Evolutionary conservation across 768 basidiomycete species (phyloP).

Genomic region (Boletus sp.): DNA sequence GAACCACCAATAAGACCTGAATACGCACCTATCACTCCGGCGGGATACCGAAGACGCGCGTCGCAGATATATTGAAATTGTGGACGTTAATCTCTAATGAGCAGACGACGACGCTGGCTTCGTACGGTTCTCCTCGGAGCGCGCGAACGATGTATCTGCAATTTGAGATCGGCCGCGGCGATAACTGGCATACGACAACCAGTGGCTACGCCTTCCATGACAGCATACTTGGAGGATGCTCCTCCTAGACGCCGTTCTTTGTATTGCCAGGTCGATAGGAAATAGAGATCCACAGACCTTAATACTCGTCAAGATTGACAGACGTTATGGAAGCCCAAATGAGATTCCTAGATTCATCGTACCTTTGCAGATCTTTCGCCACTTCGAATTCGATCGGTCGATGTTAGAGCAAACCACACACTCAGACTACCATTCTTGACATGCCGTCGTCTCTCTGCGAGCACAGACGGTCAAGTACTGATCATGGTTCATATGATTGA

Average conservation of each 20-base stretch:
- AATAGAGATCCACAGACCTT: constrained; percentile 22
- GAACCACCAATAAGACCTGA: constrained; percentile 5
- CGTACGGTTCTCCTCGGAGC: constrained; percentile 28
- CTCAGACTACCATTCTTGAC: constrained; percentile 2
- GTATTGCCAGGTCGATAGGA: constrained; percentile 1
- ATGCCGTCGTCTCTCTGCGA: not conserved
- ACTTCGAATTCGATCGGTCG: constrained; percentile 18
- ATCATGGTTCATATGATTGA: not conserved
- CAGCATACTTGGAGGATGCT: constrained; percentile 5
- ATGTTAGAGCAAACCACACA: constrained; percentile 1
- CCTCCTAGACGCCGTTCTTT: constrained; percentile 17
- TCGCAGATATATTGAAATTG: constrained; percentile 9
- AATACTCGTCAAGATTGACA: constrained; percentile 23
- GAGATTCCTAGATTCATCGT: constrained; percentile 21
- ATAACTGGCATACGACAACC: constrained; percentile 14
- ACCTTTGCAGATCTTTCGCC: constrained; percentile 20
- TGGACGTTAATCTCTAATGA: constrained; percentile 25
- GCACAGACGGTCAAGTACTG: not conserved
- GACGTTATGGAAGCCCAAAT: constrained; percentile 13
- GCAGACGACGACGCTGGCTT: constrained; percentile 1
- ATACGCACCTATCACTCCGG: constrained; percentile 11
- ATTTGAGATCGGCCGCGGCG: constrained; percentile 26
- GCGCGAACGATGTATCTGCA: constrained; percentile 1
- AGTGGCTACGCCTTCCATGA: constrained; percentile 11
- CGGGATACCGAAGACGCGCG: constrained; percentile 5